phyloP scores from a whole-genome alignment of 1,284 basidiomycete genomes.

The Cryptococcus wingfieldii region DNA sequence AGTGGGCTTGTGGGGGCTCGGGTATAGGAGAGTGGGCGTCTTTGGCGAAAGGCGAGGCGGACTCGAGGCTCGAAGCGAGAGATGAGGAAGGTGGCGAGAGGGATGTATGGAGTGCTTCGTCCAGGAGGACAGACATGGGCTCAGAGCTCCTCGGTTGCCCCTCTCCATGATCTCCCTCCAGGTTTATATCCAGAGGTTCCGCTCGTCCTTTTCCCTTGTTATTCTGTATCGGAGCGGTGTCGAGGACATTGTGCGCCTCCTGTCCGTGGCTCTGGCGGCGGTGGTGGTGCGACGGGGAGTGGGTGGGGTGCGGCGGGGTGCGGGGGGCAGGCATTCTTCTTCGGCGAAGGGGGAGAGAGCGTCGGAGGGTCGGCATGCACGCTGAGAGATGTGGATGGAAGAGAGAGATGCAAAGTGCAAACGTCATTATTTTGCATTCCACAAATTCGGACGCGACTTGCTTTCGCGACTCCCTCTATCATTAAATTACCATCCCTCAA shows the following conservation, averaged over 20 bases:
- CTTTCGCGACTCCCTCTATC: conserved; percentile 3
- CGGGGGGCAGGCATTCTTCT: conserved; percentile 9
- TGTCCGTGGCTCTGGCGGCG: background rate
- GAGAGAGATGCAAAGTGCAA: background rate
- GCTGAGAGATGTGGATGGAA: background rate
- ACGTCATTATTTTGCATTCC: background rate
- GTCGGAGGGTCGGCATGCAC: conserved; percentile 3
- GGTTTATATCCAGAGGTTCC: background rate
- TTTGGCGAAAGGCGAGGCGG: conserved; percentile 5
- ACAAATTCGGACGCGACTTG: background rate
- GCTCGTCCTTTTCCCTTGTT: conserved; percentile 25
- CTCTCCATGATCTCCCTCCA: background rate
- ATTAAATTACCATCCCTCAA: background rate
- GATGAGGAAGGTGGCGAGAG: conserved; percentile 14
- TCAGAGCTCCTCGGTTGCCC: background rate
- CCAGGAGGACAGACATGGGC: conserved; percentile 14
- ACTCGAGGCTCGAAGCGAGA: conserved; percentile 18
- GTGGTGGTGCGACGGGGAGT: conserved; percentile 4
- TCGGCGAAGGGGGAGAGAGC: background rate
- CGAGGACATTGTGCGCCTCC: conserved; percentile 1
- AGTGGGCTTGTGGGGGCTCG: conserved; percentile 27
- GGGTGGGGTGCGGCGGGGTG: conserved; percentile 1
- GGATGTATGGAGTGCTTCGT: conserved; percentile 34
- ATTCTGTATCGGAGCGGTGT: background rate
- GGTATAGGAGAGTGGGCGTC: conserved; percentile 18